Evolutionary conservation across 495 filamentous ascomycete species (phyloP).

Genomic region (Polyplosphaeria fusca): DNA sequence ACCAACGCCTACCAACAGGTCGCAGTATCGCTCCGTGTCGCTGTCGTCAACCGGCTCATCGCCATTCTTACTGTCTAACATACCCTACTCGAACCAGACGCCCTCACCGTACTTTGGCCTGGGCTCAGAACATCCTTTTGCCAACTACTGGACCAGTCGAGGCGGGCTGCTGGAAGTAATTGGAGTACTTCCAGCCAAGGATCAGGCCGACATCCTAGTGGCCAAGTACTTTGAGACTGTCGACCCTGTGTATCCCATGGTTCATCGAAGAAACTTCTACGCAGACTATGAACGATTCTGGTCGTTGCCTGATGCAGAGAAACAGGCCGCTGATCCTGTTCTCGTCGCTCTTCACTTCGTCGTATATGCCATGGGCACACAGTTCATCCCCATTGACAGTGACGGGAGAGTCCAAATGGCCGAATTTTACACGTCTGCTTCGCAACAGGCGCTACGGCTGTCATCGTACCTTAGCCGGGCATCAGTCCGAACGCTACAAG

Average conservation of each 20-base stretch:
- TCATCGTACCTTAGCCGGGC: constrained; percentile 66
- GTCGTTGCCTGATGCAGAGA: constrained; percentile 52
- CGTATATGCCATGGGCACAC: constrained; percentile 69
- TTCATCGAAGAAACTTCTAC: constrained; percentile 63
- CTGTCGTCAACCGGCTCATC: constrained; percentile 41
- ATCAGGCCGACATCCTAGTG: constrained; percentile 68
- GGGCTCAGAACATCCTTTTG: constrained; percentile 62
- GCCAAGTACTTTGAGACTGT: constrained; percentile 69
- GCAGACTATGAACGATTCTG: constrained; percentile 71
- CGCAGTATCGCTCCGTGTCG: constrained; percentile 32
- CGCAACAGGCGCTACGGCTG: constrained; percentile 65
- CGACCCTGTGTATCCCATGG: constrained; percentile 71
- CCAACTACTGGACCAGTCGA: constrained; percentile 74
- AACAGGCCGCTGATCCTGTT: constrained; percentile 52
- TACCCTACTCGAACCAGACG: constrained; percentile 60
- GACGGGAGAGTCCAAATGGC: constrained; percentile 62
- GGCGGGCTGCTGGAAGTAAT: constrained; percentile 70
- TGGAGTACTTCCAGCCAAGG: constrained; percentile 63
- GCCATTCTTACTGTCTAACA: constrained; percentile 62
- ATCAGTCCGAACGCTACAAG: constrained; percentile 63
- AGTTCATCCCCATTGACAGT: constrained; percentile 56
- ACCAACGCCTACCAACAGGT: constrained; percentile 12
- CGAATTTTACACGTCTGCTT: constrained; percentile 72
- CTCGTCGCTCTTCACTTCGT: constrained; percentile 64
- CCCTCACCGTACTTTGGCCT: constrained; percentile 68